A percentile compares a stretch with the other conserved stretches of the same genome.
Evolutionary conservation across 768 basidiomycete species (phyloP).

Genomic region (Naganishia kalamii): DNA sequence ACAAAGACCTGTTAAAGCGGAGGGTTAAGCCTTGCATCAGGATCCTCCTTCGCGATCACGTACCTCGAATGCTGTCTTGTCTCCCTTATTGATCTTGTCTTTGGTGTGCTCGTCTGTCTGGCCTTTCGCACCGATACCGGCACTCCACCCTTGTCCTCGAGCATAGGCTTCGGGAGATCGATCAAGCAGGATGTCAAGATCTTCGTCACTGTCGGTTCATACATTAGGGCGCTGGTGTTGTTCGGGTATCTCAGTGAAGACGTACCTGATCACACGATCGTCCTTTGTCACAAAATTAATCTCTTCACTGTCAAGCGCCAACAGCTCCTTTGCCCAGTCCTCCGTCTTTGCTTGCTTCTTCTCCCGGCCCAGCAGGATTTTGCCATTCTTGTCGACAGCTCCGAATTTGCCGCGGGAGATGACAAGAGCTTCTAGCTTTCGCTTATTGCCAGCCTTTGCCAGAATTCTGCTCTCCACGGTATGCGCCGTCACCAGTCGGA

Average conservation of each 20-base stretch:
- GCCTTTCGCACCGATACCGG: constrained; percentile 29
- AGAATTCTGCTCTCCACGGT: constrained; percentile 90
- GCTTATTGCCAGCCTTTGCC: constrained; percentile 59
- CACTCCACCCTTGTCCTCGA: constrained; percentile 42
- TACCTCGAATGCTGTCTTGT: constrained; percentile 27
- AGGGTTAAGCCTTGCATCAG: not conserved
- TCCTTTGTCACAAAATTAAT: constrained; percentile 77
- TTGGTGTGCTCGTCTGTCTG: constrained; percentile 1
- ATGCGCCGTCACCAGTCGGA: constrained; percentile 66
- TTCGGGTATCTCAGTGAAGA: not conserved
- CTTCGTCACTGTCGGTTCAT: constrained; percentile 61
- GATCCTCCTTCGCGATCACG: constrained; percentile 15
- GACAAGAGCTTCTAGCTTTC: constrained; percentile 86
- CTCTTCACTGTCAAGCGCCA: constrained; percentile 78
- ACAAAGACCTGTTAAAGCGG: not conserved
- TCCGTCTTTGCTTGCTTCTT: constrained; percentile 44
- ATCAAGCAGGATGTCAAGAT: constrained; percentile 74
- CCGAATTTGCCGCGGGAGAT: constrained; percentile 93
- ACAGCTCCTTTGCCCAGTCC: constrained; percentile 70
- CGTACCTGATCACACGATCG: constrained; percentile 58
- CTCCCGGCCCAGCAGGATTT: constrained; percentile 44
- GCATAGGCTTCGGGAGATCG: constrained; percentile 49
- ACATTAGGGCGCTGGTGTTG: no score
- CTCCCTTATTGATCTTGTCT: constrained; percentile 18
- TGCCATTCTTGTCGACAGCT: constrained; percentile 54